Base-by-base conservation (phyloP, 306 rosid species). In the Inga laurina region DNA sequence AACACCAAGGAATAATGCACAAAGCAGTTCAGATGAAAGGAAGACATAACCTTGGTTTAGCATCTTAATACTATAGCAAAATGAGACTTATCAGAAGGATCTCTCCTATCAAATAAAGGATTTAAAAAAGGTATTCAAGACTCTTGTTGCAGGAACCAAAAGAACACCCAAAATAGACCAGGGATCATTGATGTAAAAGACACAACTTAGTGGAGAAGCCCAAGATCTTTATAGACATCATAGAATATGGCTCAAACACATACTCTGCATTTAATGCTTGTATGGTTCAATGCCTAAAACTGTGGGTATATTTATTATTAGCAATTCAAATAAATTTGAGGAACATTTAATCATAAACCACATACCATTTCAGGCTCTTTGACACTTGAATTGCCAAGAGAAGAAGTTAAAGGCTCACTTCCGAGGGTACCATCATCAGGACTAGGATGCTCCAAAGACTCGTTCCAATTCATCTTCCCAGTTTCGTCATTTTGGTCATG, bases 351-450 rank as follows among this genome's bases (percentile, higher is more conserved):
- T 51, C 15, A 44, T 16, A 85, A 69, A 80, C 32, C 24, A 69
- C 91, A 74, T 88, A 95, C 97, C 97, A 82, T 86, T 82, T 57
- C 76, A 76, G 81, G 84, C 71, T 84, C 91, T 82, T 73, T 70
- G 59, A 79, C 82, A 78, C 67, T 59, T 35, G 72, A 66, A 83
- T 78, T 82, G 79, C 83, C 90, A 73, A 77, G 74, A 15, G 80
- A 82, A 84, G 93, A 83, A 79, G 59, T 70, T 78, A 88, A 86
- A 69, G 76, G 80, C 76, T 80, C 77, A 80, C 79, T 66, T 82
- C 73, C 84, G 85, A 75, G 80, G 78, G 75, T 22, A 84, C 75
- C 72, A 14, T 80, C 64, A 72, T 90, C 91, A 66, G 90, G 76
- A 79, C 79, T 67, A 77, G 67, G 80, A 89, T 86, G 86, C 85